phyloP scores from a whole-genome alignment of 345 rosid species.

The Euphorbia pulcherrima region DNA sequence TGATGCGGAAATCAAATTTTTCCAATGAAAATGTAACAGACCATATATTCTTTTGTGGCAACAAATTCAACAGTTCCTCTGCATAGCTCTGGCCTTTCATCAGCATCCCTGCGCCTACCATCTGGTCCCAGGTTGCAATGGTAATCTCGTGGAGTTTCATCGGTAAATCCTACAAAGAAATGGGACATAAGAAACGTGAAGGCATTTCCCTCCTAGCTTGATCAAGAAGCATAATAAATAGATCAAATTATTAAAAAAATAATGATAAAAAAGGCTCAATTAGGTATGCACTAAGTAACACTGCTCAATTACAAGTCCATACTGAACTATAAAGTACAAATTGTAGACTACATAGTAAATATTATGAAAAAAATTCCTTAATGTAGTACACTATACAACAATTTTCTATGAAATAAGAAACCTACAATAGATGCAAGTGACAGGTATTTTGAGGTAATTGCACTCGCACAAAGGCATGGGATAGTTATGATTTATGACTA shows the following conservation, averaged over 20 bases:
- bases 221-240: slow-evolving; percentile 7
- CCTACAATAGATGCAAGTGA: not conserved
- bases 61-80: slow-evolving; percentile 93
- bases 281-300: not conserved
- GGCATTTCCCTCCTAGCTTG: slow-evolving; percentile 9
- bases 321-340: not conserved
- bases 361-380: not conserved
- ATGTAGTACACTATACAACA: not conserved
- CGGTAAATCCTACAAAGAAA: slow-evolving; percentile 60
- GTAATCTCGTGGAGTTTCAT: slow-evolving; percentile 82
- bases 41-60: slow-evolving; percentile 92
- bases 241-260: not conserved
- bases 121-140: slow-evolving; percentile 87
- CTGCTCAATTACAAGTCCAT: not conserved
- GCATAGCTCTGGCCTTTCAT: slow-evolving; percentile 94
- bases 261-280: not conserved
- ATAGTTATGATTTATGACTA: no score
- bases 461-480: not conserved
- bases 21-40: slow-evolving; percentile 29
- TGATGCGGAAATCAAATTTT: not conserved
- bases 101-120: slow-evolving; percentile 91
- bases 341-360: not conserved
- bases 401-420: not conserved
- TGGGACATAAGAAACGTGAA: not conserved
- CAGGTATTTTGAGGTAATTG: not conserved